A percentile compares a stretch with the other conserved stretches of the same genome.
Conservation (phyloP, 257 asterid genomes). For the Fraxinus anomala region DNA sequence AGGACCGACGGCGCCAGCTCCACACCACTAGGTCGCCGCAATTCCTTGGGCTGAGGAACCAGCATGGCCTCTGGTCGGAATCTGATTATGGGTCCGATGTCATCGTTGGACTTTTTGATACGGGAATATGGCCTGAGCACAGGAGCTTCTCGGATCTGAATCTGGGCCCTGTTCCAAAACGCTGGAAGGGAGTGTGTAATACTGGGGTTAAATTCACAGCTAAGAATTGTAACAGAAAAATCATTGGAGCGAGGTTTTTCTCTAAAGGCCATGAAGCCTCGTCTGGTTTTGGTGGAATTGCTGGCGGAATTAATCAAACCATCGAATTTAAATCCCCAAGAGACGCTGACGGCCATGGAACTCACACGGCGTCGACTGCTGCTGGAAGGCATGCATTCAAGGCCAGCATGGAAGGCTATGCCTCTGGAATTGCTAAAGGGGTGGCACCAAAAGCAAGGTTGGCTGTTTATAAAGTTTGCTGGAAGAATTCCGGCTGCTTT, state of each 20-base stretch:
- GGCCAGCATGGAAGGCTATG: conserved; percentile 92
- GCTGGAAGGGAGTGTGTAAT: conserved; percentile 81
- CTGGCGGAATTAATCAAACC: conserved; percentile 81
- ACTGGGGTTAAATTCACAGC: conserved; percentile 52
- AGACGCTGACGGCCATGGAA: conserved; percentile 98
- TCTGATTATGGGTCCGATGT: conserved; percentile 95
- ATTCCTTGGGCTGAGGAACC: conserved; percentile 83
- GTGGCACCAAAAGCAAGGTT: conserved; percentile 95
- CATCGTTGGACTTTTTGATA: conserved; percentile 76
- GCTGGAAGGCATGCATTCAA: conserved; percentile 80
- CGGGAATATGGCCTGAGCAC: conserved; percentile 98
- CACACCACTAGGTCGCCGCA: conserved; percentile 99
- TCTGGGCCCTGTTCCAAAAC: conserved; percentile 76
- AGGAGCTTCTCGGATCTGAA: conserved; percentile 89
- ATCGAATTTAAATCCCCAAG: conserved; percentile 77
- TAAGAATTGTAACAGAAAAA: conserved; percentile 67
- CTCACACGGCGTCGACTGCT: conserved; percentile 99
- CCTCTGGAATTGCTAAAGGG: conserved; percentile 89
- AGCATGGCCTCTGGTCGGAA: conserved; percentile 88
- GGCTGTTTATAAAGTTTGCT: conserved; percentile 91
- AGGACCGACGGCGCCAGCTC: conserved; percentile 79
- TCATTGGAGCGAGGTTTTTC: conserved; percentile 86
- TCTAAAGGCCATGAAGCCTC: conserved; percentile 85
- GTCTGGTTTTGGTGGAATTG: conserved; percentile 64
- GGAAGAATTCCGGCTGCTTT: conserved; percentile 85